These are phyloP conservation scores for Sclerotinia borealis DNA, from an alignment of 2,329 filamentous ascomycete species.

Conservation along the genomic window DNA sequence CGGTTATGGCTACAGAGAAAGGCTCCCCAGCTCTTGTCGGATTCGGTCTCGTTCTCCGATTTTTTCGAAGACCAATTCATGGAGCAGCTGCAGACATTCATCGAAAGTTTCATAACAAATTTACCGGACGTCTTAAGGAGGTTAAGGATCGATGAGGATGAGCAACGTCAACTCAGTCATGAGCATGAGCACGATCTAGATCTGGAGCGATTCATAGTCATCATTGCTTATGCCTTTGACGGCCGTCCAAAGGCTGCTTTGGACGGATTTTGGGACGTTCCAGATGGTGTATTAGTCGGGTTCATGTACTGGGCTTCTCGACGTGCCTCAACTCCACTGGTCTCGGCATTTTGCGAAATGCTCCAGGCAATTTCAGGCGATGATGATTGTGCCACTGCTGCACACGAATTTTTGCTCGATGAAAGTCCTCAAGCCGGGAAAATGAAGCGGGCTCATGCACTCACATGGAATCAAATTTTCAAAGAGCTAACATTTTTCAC, in stretches of 20 bases:
- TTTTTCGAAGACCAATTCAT: constrained; percentile 70
- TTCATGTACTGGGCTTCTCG: constrained; percentile 98
- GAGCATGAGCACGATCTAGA: constrained; percentile 62
- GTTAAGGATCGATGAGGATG: constrained; percentile 82
- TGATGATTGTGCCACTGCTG: constrained; percentile 72
- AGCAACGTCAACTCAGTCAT: constrained; percentile 66
- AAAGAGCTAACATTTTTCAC: constrained; percentile 83
- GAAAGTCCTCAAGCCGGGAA: constrained; percentile 73
- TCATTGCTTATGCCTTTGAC: constrained; percentile 89
- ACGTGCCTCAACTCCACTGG: constrained; percentile 88
- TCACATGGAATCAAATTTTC: constrained; percentile 92
- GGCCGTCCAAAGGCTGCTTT: constrained; percentile 76
- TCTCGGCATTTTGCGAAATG: constrained; percentile 96
- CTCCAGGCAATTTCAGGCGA: constrained; percentile 81
- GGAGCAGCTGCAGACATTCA: constrained; percentile 77
- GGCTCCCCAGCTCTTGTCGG: constrained; percentile 60
- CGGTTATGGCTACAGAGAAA: constrained; percentile 79
- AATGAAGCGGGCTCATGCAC: constrained; percentile 72
- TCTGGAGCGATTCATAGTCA: constrained; percentile 83
- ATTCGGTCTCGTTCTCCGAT: constrained; percentile 61
- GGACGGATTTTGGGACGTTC: constrained; percentile 79
- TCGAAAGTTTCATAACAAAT: constrained; percentile 90
- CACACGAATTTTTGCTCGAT: constrained; percentile 84
- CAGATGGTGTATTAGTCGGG: constrained; percentile 86
- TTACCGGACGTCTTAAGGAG: constrained; percentile 87